Conservation (phyloP, 73 alveolate genomes). For the Paramecium primaurelia region DNA sequence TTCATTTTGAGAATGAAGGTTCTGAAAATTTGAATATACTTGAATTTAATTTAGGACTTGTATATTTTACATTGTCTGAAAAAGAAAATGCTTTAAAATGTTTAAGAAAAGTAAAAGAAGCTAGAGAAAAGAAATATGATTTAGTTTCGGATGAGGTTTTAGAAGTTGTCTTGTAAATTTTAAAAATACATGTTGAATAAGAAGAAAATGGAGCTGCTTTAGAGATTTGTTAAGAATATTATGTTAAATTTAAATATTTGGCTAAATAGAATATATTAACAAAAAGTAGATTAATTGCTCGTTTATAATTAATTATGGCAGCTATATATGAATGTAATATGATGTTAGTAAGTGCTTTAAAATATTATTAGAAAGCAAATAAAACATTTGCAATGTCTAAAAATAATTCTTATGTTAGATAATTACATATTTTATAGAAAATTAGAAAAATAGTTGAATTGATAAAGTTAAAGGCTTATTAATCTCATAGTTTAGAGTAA, state of each 20-base stretch:
- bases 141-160: neutral
- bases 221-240: neutral
- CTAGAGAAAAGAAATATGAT: neutral
- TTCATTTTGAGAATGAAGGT: neutral
- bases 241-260: neutral
- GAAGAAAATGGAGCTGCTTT: conserved; percentile 25
- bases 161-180: neutral
- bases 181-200: conserved; percentile 23
- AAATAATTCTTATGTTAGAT: neutral
- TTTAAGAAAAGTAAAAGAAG: neutral
- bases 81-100: neutral
- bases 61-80: neutral
- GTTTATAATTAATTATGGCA: neutral
- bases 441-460: neutral
- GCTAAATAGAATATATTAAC: neutral
- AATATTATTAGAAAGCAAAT: neutral
- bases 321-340: neutral
- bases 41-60: conserved; percentile 26
- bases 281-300: neutral
- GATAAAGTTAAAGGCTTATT: neutral
- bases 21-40: neutral
- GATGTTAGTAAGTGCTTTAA: neutral
- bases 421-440: neutral
- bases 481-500: neutral
- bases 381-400: neutral